Evolutionary conservation across 495 filamentous ascomycete species (phyloP).

Genomic region (Endocarpon pusillum): DNA sequence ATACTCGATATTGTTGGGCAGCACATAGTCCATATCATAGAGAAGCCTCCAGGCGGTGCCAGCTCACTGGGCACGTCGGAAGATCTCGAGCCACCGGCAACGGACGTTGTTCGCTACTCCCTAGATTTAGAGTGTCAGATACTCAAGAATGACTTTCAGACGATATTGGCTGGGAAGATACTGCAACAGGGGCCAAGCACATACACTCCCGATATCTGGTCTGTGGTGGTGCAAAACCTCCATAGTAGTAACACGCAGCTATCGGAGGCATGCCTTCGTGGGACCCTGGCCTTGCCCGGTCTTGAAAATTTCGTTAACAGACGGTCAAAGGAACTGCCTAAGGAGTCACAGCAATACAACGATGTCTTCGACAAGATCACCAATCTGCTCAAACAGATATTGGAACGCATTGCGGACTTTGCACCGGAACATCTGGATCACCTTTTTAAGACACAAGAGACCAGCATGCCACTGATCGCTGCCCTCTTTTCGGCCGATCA

Average conservation of each 20-base stretch:
- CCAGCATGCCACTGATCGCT: slow-evolving; percentile 48
- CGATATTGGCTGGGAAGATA: slow-evolving; percentile 36
- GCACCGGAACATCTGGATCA: slow-evolving; percentile 40
- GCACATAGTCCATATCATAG: slow-evolving; percentile 28
- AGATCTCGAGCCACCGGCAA: no score
- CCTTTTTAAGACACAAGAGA: slow-evolving; percentile 44
- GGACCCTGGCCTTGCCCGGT: slow-evolving; percentile 46
- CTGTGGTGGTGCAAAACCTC: slow-evolving; percentile 51
- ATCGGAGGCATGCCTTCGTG: slow-evolving; percentile 53
- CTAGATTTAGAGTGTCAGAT: slow-evolving; percentile 61
- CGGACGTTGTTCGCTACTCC: slow-evolving; percentile 49
- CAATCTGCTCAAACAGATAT: slow-evolving; percentile 48
- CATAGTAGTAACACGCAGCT: slow-evolving; percentile 43
- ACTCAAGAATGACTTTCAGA: slow-evolving; percentile 51
- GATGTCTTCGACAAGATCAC: slow-evolving; percentile 49
- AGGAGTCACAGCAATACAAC: slow-evolving; percentile 55
- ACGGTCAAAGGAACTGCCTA: slow-evolving; percentile 26
- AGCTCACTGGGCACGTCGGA: no score
- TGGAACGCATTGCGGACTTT: slow-evolving; percentile 65
- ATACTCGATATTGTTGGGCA: slow-evolving; percentile 32
- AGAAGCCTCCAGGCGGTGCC: no score
- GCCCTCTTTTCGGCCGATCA: slow-evolving; percentile 53
- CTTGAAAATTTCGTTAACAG: slow-evolving; percentile 52
- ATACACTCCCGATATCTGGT: slow-evolving; percentile 56
- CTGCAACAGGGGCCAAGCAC: slow-evolving; percentile 52